phyloP scores from a whole-genome alignment of 768 basidiomycete genomes.

The Phylloporus scabripes region DNA sequence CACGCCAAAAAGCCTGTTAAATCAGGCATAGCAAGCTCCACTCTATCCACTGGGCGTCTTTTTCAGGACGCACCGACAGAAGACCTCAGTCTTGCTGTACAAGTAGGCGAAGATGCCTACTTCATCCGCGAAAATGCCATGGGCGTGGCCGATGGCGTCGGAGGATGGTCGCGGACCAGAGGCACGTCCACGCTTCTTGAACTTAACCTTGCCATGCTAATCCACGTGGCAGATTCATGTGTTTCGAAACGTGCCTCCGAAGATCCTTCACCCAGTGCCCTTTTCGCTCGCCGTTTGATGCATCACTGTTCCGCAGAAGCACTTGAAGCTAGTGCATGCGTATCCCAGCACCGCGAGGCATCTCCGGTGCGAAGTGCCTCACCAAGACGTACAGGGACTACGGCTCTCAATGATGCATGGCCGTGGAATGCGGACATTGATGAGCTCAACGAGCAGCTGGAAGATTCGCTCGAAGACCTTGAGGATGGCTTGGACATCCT shows the following conservation, averaged over 20 bases:
- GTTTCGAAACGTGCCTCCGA: constrained; percentile 31
- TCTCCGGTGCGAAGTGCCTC: constrained; percentile 41
- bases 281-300: constrained; percentile 79
- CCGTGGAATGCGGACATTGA: constrained; percentile 31
- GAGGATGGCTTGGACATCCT: constrained; percentile 67
- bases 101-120: constrained; percentile 92
- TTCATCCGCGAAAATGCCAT: constrained; percentile 79
- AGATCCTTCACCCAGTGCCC: constrained; percentile 42
- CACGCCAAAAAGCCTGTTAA: constrained; percentile 23
- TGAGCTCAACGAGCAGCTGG: constrained; percentile 40
- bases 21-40: constrained; percentile 23
- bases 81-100: constrained; percentile 50
- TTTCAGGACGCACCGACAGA: constrained; percentile 28
- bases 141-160: constrained; percentile 94
- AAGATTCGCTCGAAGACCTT: constrained; percentile 52
- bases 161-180: constrained; percentile 68
- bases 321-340: constrained; percentile 8
- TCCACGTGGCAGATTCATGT: constrained; percentile 12
- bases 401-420: constrained; percentile 26
- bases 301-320: constrained; percentile 71
- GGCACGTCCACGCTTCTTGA: constrained; percentile 29
- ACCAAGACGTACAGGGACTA: constrained; percentile 35
- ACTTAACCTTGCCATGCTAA: constrained; percentile 2
- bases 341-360: constrained; percentile 15
- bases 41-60: constrained; percentile 21